phyloP scores from a whole-genome alignment of 2,329 filamentous ascomycete genomes.

The Sarocladium kiliense region DNA sequence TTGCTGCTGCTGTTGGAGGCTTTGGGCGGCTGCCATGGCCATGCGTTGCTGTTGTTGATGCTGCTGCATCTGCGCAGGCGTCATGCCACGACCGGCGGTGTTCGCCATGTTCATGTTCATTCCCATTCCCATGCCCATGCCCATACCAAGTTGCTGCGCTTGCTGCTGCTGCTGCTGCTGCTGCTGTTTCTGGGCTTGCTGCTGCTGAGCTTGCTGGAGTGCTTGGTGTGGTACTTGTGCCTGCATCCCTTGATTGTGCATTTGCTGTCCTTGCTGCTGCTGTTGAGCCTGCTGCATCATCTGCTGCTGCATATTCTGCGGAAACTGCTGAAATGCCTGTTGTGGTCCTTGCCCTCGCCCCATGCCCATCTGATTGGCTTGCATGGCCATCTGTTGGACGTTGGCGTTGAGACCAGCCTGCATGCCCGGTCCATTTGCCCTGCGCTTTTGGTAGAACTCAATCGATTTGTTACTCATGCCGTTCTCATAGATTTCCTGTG shows the following conservation, averaged over 20 bases:
- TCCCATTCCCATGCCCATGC: constrained; percentile 18
- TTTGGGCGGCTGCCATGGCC: constrained; percentile 31
- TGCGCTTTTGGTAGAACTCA: constrained; percentile 46
- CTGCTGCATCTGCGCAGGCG: constrained; percentile 27
- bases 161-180: constrained; percentile 8
- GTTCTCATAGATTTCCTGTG: constrained; percentile 45
- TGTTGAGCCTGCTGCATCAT: constrained; percentile 20
- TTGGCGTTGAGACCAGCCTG: constrained; percentile 45
- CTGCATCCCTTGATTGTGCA: constrained; percentile 54
- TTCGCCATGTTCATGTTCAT: constrained; percentile 34
- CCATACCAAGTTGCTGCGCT: constrained; percentile 18
- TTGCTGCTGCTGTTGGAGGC: constrained; percentile 20
- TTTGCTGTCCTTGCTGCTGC: constrained; percentile 27
- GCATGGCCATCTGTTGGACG: constrained; percentile 29
- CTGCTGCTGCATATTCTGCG: constrained; percentile 50
- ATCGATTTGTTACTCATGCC: constrained; percentile 38
- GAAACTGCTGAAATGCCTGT: constrained; percentile 52
- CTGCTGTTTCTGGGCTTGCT: constrained; percentile 16
- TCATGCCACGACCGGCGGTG: constrained; percentile 34
- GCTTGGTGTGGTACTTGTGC: constrained; percentile 43
- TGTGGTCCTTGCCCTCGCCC: constrained; percentile 46
- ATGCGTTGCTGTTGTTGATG: constrained; percentile 13
- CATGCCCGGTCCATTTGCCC: constrained; percentile 43
- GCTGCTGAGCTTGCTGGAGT: constrained; percentile 22
- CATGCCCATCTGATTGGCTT: constrained; percentile 39